Percentiles rank a stretch among this genome's conserved stretches.
Conservation (phyloP, 2,329 filamentous ascomycete genomes). For the Colletotrichum horii region DNA sequence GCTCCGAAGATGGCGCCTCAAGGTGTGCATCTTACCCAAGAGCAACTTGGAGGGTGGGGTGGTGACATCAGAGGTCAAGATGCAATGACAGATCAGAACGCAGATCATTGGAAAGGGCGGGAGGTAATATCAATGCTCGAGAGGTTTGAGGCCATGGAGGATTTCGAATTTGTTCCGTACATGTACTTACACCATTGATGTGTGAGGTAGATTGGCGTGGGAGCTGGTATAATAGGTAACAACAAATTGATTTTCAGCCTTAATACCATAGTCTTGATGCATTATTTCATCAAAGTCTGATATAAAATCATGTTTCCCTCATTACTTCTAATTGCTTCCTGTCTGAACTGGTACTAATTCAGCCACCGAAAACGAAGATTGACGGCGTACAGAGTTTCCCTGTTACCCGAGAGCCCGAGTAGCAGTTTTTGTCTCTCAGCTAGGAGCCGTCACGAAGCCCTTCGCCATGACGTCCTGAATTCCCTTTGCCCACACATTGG, state of each 20-base stretch:
- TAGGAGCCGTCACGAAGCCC: slow-evolving; percentile 16
- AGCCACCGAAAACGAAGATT: no score
- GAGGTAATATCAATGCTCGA: neutral
- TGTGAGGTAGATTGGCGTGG: accelerated
- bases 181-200: neutral
- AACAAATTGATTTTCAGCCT: no score
- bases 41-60: neutral
- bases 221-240: no score
- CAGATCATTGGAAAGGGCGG: neutral
- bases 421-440: no score
- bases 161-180: neutral
- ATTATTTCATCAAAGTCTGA: no score
- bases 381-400: no score
- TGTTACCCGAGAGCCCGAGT: no score
- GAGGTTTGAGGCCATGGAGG: neutral
- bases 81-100: neutral
- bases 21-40: neutral
- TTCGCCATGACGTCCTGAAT: slow-evolving; percentile 14
- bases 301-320: no score
- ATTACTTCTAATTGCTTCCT: no score
- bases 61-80: neutral
- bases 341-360: no score
- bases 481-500: slow-evolving; percentile 16
- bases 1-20: neutral
- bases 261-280: no score